Evolutionary conservation across 345 rosid genomes (phyloP), one percentile per base, ranked within the genome.

Genomic region (Hibiscus trionum): DNA sequence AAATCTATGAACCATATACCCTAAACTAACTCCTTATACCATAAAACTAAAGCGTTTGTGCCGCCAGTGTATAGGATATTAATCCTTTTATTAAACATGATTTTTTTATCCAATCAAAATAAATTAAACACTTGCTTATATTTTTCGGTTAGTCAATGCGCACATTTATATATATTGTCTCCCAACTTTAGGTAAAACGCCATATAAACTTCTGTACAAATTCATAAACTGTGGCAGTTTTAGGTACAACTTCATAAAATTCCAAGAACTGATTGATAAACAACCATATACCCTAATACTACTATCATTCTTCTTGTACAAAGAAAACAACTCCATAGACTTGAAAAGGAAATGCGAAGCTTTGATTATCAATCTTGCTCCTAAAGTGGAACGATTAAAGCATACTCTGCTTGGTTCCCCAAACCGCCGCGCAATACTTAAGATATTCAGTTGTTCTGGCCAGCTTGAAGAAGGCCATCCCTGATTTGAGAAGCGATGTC

Each of bases 401-500:
- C 27, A 57, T 9, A 57, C 61, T 19, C 11, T 11, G 61, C 33
- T 24, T 5, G 16, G 61, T 4, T 24, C 33, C 33, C 33, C 61
- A 57, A 57, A 24, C 16, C 11, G 31, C 31, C 4, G 24, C 0
- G 61, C 61, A 4, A 2, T 2, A 29, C 2, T n/a, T 12, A 17
- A 3, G 29, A 68, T 77, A 81, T 16, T 33, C 61, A 49, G 61
- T 60, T 9, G 84, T 57, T 19, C 72, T 78, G 24, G 81, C 86
- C 75, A 11, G 15, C 61, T 24, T 86, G 93, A 59, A 90, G 91
- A 65, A 90, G 96, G 60, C 93, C 96, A 59, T 88, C 88, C 74
- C 91, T 84, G 72, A 88, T 86, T 86, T 88, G 93, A 24, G 84
- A 29, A 29, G 95, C 81, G 12, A 90, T 72, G 73, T 88, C 93